Conservation (phyloP, 2,329 filamentous ascomycete genomes). For the Botrytis squamosa region DNA sequence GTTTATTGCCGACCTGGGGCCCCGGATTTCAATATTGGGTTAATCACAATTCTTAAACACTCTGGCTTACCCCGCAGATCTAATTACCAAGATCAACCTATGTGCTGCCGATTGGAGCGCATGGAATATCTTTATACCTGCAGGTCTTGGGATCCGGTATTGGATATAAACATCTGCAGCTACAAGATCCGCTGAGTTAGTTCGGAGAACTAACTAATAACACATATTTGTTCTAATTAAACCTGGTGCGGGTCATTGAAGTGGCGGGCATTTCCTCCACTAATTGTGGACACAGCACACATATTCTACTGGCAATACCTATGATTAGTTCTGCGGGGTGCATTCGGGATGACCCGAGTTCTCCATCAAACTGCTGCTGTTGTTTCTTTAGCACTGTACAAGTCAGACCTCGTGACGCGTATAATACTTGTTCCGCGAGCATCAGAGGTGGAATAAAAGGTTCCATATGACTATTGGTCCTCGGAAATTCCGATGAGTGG, state of each 20-base stretch:
- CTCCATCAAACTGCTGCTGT: neutral
- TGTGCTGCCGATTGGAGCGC: slow-evolving; percentile 1
- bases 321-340: neutral
- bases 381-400: neutral
- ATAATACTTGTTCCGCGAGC: neutral
- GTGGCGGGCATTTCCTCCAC: slow-evolving; percentile 3
- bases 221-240: neutral
- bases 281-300: neutral
- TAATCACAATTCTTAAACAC: neutral
- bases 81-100: neutral
- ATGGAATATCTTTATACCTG: neutral
- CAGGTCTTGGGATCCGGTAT: neutral
- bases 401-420: neutral
- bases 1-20: neutral
- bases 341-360: neutral
- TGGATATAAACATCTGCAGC: neutral
- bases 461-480: neutral
- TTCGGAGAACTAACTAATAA: neutral
- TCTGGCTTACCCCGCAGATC: neutral
- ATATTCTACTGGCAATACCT: neutral
- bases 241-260: neutral
- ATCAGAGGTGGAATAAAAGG: slow-evolving; percentile 12
- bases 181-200: neutral
- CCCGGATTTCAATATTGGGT: neutral
- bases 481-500: neutral